Evolutionary conservation across 1,139 yeast genomes (phyloP), one percentile per base, ranked within the genome.

Genomic region (Chernovozyma aurita): DNA sequence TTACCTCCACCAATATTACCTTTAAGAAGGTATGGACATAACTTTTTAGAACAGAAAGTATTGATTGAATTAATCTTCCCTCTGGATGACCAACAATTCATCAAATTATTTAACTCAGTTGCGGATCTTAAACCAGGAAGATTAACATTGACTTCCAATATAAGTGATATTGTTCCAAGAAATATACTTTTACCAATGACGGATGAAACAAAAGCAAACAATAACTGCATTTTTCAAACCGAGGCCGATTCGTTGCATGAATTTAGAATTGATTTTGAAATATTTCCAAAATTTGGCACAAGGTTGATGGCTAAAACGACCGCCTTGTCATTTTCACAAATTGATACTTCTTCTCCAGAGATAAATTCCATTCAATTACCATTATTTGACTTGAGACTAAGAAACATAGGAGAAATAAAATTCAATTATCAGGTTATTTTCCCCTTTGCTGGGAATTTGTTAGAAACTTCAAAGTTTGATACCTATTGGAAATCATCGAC

Each of bases 1-100:
- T 69, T 92, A 39, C 98, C 98, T 1, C 98, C 98, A 1, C 98
- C 98, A 9, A 87, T 92, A 37, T 78, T 92, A 34, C 98, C 98
- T 0, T 66, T 92, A 38, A 73, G 97, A 50, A 75, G 95, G 47
- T 92, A 92, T 53, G 98, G 98, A 7, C 98, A 92, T 61, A 92
- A 88, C 59, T 92, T 88, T 63, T 65, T 92, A 51, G 97, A 92
- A 52, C 86, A 83, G 53, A 87, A 85, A 52, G 87, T 86, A 3
- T 78, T 88, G 46, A 74, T 92, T 26, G 95, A 90, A 53, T 63
- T 92, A 32, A 72, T 78, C 3, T 79, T 80, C 42, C 76, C 87
- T 1, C 34, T 22, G 32, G 74, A 73, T 28, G 73, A 78, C 37
- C 47, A 61, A 1, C 70, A 73, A 34, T 74, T 82, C 29, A 73